Evolutionary conservation across 805 yeast genomes (phyloP), one percentile per base, ranked within the genome.

Genomic region (Wickerhamomyces bisporus): DNA sequence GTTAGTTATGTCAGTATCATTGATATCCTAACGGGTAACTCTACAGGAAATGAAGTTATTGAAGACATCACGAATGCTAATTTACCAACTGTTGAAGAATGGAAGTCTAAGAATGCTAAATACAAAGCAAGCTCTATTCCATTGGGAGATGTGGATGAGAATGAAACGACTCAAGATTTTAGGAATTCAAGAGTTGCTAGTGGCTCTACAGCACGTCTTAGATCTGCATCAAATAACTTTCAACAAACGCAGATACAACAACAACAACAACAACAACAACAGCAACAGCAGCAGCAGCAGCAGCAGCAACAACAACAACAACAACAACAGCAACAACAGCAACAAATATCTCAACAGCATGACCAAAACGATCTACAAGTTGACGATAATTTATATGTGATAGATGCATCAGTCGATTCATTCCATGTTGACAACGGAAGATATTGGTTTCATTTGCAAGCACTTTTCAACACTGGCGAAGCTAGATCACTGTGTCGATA

Each of bases 1-100:
- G 89, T 86, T 5, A 76, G 86, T 15, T 93, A 85, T 53, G 93
- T 93, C 18, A 86, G 87, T 54, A 73, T 91, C 26, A 77, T 91
- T 29, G 95, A 93, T 59, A 72, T 88, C 41, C 67, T 78, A 18
- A 70, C 86, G 2, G 76, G 82, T 39, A 65, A 70, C 50, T 69
- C 82, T 39, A 68, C 83, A 35, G 72, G 70, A 20, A 68, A 77
- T 48, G 67, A 76, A 36, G 71, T 78, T 27, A 52, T 60, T 48
- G 77, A 70, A 29, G 82, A 80, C 32, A 81, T 93, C 30, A 65
- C 69, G 35, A 64, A 66, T 23, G 87, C 85, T 31, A 75, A 77
- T 37, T 73, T 93, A 45, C 98, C 99, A 13, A 79, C 89, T 1
- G 96, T 93, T 14, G 96, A 88, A 46, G 93, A 88, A 57, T 93